Conservation (phyloP, 345 rosid genomes). For the Diplotaxis tenuifolia region DNA sequence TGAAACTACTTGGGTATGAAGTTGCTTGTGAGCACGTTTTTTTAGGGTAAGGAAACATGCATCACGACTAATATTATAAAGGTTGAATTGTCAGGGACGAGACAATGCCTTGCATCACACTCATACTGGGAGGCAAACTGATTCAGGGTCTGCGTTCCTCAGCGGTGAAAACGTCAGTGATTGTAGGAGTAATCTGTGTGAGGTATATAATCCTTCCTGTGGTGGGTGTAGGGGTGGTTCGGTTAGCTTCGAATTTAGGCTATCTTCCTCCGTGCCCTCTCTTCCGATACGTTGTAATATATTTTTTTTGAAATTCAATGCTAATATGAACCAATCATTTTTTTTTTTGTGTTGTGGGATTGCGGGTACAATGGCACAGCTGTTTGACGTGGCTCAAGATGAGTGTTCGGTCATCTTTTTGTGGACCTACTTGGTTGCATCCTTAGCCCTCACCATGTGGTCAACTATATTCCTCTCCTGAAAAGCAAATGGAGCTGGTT, state of each 20-base stretch:
- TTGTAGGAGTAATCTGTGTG: conserved; percentile 57
- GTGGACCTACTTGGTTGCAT: conserved; percentile 86
- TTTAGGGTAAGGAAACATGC: neutral
- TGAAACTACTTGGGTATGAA: conserved; percentile 68
- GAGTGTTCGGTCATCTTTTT: conserved; percentile 85
- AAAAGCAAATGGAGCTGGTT: neutral
- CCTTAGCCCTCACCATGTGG: conserved; percentile 77
- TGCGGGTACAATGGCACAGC: conserved; percentile 87
- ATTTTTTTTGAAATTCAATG: neutral
- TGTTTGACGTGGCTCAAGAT: conserved; percentile 84
- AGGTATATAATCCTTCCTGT: conserved; percentile 60
- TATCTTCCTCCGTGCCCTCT: conserved; percentile 75
- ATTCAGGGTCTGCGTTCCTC: conserved; percentile 76
- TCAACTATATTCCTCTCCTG: conserved; percentile 72
- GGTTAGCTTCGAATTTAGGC: conserved; percentile 63
- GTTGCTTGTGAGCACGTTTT: neutral
- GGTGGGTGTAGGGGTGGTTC: conserved; percentile 69
- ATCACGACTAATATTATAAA: neutral
- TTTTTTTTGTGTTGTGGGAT: neutral
- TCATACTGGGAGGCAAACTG: conserved; percentile 92
- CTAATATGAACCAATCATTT: neutral
- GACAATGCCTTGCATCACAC: conserved; percentile 85
- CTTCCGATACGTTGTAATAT: conserved; percentile 62
- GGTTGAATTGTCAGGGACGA: conserved; percentile 57
- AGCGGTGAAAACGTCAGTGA: conserved; percentile 47